Base-by-base conservation (phyloP, 163 green algal species). In the Scenedesmus sp. region DNA sequence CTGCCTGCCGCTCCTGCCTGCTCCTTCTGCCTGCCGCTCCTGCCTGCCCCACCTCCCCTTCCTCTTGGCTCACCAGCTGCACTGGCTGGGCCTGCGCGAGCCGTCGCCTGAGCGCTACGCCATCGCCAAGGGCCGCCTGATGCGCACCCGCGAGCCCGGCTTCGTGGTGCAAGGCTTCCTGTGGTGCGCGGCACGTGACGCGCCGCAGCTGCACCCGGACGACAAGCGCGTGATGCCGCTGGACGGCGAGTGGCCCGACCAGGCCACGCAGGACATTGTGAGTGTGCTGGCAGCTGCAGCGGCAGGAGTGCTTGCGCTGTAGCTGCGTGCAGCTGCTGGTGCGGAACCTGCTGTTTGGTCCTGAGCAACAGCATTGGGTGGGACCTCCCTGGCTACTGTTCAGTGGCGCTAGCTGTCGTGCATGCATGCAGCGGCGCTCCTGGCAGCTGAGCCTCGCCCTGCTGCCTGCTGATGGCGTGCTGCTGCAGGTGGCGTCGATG, bases 131-230 rank as follows among this genome's bases (percentile, higher is more conserved):
- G 57, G 57, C 59, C 66, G 54, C 55, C 76, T 91, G 55, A 79
- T 86, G n/a, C 57, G 76, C 26, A 62, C 26, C 18, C 73, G 56
- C 23, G 57, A 91, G 74, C 87, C 87, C 2, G 87, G 87, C 10
- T 91, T 85, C 82, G 74, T 87, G n/a, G 87, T 91, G 15, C 56
- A 62, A 2, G 76, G 87, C 5, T 91, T 91, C 87, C 87, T 91
- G 57, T 91, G 87, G 76, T 91, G 87, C 76, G 54, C 52, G 13
- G 18, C 5, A 76, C 87, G 55, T 34, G 59, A 34, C n/a, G 1
- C 62, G n/a, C n/a, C 23, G 18, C 87, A 91, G 87, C 59, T 87
- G 8, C 2, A 59, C 52, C 2, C 34, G 15, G 57, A 54, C 10
- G 2, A 91, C 76, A 91, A 91, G 87, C 55, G 56, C 0, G 87